Conservation (phyloP, 495 filamentous ascomycete genomes). For the Annulohypoxylon bovei region DNA sequence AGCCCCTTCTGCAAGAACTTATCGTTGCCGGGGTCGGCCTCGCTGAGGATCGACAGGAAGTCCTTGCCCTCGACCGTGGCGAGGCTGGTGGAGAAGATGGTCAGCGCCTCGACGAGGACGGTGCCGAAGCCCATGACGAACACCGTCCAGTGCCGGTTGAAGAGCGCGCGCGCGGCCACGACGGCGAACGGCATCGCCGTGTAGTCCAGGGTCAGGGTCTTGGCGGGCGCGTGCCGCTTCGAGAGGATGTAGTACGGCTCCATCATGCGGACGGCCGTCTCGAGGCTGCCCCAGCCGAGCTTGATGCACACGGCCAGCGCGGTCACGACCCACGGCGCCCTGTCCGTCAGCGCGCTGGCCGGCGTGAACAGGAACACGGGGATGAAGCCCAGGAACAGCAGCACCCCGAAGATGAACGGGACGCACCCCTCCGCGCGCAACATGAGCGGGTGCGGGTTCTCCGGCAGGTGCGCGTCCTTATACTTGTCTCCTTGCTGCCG, state of each 20-base stretch:
- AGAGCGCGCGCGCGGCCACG: conserved; percentile 65
- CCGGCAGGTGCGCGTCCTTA: conserved; percentile 51
- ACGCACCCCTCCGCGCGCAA: conserved; percentile 67
- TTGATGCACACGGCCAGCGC: conserved; percentile 71
- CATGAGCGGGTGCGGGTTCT: conserved; percentile 76
- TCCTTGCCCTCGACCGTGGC: conserved; percentile 65
- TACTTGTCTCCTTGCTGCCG: conserved; percentile 51
- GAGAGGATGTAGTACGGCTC: conserved; percentile 79
- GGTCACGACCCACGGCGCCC: conserved; percentile 72
- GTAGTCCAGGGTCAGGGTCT: conserved; percentile 75
- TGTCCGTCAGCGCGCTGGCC: conserved; percentile 64
- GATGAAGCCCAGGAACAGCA: conserved; percentile 62
- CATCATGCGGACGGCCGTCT: conserved; percentile 75
- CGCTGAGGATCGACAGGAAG: conserved; percentile 53
- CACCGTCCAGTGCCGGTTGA: conserved; percentile 72
- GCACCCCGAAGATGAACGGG: conserved; percentile 63
- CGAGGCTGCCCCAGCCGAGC: conserved; percentile 73
- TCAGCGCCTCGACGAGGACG: conserved; percentile 72
- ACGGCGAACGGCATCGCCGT: conserved; percentile 74
- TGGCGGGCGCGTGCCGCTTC: conserved; percentile 67
- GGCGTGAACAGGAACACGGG: conserved; percentile 67
- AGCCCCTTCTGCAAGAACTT: conserved; percentile 44
- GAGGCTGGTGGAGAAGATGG: conserved; percentile 71
- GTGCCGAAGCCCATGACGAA: conserved; percentile 69
- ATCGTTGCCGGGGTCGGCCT: neutral